Evolutionary conservation across 192 early-diverging fungal species (phyloP).

Genomic region (Pilaira anomala): DNA sequence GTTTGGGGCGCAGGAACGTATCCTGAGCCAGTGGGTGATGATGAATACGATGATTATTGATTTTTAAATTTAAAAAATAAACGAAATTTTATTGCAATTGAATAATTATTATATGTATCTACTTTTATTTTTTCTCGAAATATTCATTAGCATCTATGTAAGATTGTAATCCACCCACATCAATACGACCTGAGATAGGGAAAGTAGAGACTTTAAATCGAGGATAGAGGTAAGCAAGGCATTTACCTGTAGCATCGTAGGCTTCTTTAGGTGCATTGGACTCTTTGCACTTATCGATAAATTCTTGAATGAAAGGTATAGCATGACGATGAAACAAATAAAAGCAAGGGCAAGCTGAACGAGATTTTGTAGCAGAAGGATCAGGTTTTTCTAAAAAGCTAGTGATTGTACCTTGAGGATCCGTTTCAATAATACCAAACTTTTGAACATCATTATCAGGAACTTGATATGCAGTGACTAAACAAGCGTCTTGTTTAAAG

Average conservation of each 20-base stretch:
- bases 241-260: constrained; percentile 56
- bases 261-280: constrained; percentile 33
- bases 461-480: constrained; percentile 51
- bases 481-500: constrained; percentile 18
- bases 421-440: constrained; percentile 51
- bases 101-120: background rate
- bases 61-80: background rate
- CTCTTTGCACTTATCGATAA: constrained; percentile 41
- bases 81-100: too few species aligned
- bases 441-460: constrained; percentile 45
- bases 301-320: constrained; percentile 36
- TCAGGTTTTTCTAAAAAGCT: constrained; percentile 56
- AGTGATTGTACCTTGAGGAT: constrained; percentile 33
- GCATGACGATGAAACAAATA: constrained; percentile 41
- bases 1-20: constrained; percentile 48
- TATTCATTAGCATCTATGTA: constrained; percentile 50
- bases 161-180: constrained; percentile 59
- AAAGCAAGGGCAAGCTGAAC: constrained; percentile 62
- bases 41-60: background rate
- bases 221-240: constrained; percentile 43
- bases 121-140: constrained; percentile 24
- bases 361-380: constrained; percentile 38
- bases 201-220: constrained; percentile 37
- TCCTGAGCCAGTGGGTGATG: background rate
- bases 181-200: constrained; percentile 51